Conservation (phyloP, 2,329 filamentous ascomycete genomes). For the Dichotomopilus funicola region DNA sequence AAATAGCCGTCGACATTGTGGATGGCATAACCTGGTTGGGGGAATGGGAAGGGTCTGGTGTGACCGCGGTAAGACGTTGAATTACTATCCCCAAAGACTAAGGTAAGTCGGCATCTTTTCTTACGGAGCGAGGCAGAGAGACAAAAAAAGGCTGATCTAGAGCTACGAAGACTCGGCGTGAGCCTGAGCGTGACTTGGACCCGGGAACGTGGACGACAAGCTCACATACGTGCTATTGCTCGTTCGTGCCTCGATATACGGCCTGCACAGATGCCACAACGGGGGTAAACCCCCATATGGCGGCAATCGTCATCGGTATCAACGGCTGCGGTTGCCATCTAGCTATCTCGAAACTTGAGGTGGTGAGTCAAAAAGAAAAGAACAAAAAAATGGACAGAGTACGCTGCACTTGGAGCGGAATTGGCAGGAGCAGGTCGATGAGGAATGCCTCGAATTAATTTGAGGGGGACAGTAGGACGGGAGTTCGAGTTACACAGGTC, state of each 20-base stretch:
- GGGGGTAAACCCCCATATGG: not conserved
- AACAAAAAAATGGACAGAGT: not conserved
- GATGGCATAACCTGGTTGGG: not conserved
- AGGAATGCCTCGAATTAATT: not conserved
- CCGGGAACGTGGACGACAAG: not conserved
- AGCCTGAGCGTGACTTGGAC: not conserved
- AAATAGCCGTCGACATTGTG: not conserved
- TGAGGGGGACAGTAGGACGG: not conserved
- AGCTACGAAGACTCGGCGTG: not conserved
- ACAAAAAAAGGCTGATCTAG: not conserved
- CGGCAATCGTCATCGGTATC: not conserved
- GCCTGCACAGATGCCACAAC: slow-evolving; percentile 1
- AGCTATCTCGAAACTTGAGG: not conserved
- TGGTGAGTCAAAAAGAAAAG: not conserved
- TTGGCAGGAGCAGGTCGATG: not conserved
- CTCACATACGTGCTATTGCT: slow-evolving; percentile 1
- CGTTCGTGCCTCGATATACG: not conserved
- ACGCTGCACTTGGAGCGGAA: not conserved
- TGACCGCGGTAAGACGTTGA: slow-evolving; percentile 2
- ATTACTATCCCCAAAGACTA: slow-evolving; percentile 1
- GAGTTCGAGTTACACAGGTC: too few species aligned
- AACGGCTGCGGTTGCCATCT: not conserved
- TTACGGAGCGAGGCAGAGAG: not conserved
- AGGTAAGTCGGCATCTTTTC: not conserved
- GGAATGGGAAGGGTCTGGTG: slow-evolving; percentile 1